Evolutionary conservation across 1,284 basidiomycete species (phyloP).

Genomic region (Trametes hirsuta): DNA sequence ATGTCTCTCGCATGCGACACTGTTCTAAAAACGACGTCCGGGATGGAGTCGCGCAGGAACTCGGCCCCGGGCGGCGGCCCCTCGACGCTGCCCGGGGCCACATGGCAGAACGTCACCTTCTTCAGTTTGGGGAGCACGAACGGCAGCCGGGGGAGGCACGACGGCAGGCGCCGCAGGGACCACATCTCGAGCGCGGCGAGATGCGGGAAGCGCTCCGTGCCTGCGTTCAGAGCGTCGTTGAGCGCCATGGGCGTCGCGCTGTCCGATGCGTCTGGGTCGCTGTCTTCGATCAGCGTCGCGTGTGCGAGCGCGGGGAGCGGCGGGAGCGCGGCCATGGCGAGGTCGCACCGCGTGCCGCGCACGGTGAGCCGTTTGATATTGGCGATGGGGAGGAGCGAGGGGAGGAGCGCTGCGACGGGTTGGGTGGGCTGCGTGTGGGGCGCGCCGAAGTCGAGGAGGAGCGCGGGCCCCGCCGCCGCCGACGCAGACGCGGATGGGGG

Average conservation of each 20-base stretch:
- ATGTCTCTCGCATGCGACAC: background rate
- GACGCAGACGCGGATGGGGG: background rate
- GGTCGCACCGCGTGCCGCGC: slow-evolving; percentile 2
- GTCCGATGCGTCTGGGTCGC: background rate
- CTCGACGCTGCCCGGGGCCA: background rate
- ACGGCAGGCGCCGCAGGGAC: background rate
- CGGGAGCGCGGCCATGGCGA: slow-evolving; percentile 8
- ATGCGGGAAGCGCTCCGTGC: background rate
- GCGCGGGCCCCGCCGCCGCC: background rate
- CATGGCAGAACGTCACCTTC: background rate
- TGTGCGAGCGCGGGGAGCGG: background rate
- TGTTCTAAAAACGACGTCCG: background rate
- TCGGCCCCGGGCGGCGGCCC: background rate
- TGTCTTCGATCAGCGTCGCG: background rate
- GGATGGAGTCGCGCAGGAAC: background rate
- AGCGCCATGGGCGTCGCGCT: background rate
- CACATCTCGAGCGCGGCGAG: slow-evolving; percentile 3
- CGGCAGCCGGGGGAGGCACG: background rate
- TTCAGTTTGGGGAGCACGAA: background rate
- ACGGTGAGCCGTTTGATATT: slow-evolving; percentile 10
- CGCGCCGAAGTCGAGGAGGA: slow-evolving; percentile 19
- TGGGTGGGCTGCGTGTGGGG: background rate
- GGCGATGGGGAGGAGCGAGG: slow-evolving; percentile 12
- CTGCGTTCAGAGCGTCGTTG: background rate
- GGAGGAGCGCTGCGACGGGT: background rate